Conservation (phyloP, 176 grass and related monocot genomes). For the Carex littledalei region DNA sequence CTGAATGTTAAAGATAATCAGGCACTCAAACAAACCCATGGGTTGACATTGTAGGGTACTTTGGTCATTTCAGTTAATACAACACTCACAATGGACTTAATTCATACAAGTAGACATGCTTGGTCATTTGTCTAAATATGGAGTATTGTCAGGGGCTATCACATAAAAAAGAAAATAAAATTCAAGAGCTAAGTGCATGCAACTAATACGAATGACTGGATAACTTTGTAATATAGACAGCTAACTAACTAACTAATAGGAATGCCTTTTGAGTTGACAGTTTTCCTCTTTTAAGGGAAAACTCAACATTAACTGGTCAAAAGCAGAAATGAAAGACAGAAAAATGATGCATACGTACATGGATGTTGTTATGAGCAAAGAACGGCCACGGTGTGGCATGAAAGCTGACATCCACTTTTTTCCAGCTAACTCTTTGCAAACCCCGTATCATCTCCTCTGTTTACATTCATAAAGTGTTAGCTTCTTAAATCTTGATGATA, state of each 20-base stretch:
- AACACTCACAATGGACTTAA: neutral
- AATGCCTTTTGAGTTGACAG: neutral
- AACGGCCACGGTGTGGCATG: slow-evolving; percentile 66
- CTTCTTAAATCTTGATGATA: neutral
- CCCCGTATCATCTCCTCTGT: slow-evolving; percentile 84
- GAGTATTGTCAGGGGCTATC: neutral
- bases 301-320: neutral
- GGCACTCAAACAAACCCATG: neutral
- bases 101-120: too few relatives aligned
- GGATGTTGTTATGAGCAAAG: slow-evolving; percentile 80
- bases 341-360: slow-evolving; percentile 34
- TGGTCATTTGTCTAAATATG: neutral
- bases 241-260: neutral
- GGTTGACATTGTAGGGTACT: neutral
- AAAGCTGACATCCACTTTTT: slow-evolving; percentile 88
- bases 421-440: slow-evolving; percentile 82
- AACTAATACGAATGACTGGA: neutral
- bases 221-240: neutral
- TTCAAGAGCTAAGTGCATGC: neutral
- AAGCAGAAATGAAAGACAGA: neutral
- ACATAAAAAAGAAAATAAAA: neutral
- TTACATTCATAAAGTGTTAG: slow-evolving; percentile 20
- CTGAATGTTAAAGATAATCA: neutral
- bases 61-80: neutral
- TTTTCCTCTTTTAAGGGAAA: neutral